Base-by-base conservation (phyloP, 192 early-diverging fungal genomes). In the Rhizophagus sp. region DNA sequence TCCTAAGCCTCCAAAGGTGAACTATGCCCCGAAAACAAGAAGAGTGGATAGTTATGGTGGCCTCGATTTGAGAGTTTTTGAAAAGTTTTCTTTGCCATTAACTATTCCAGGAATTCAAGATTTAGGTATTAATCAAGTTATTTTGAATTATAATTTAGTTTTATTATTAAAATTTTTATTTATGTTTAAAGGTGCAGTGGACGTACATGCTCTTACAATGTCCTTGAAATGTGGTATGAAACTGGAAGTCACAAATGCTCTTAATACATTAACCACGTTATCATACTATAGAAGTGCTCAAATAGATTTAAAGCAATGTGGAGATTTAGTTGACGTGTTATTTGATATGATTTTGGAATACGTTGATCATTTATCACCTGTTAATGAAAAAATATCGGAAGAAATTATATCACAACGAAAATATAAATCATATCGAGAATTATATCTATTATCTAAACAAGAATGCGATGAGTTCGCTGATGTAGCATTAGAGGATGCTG, bases 41-140 rank as follows among this genome's bases (percentile, higher is more conserved):
- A 89, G 86, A 27, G 87, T 95, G 9, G 93, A 95, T 71, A 91
- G 92, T 7, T 93, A 89, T 76, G 95, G 95, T 44, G 95, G 95
- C 1, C 76, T 93, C 6, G 93, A 96, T 80, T 79, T 95, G 15
- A 88, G 91, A 80, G 83, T 88, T 25, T 84, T 90, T 74, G 83
- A 88, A 34, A 88, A 87, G 73, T 86, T 87, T 70, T 83, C 85
- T 17, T 83, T 90, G 15, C 88, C 84, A 10, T 83, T 85, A 0
- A 84, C 82, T 36, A 73, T 89, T 33, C 91, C 92, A 25, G 85
- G 80, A 24, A 79, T 89, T 24, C 81, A 81, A 22, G 84, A 88
- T 69, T 75, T 91, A 50, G 88, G 88, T 87, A 89, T 78, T 62
- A 17, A 75, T 44, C n/a, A 76, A 24, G 84, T 33, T 88, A 87